Evolutionary conservation across 2,329 filamentous ascomycete species (phyloP).

Genomic region (Aspergillaceae sp.): DNA sequence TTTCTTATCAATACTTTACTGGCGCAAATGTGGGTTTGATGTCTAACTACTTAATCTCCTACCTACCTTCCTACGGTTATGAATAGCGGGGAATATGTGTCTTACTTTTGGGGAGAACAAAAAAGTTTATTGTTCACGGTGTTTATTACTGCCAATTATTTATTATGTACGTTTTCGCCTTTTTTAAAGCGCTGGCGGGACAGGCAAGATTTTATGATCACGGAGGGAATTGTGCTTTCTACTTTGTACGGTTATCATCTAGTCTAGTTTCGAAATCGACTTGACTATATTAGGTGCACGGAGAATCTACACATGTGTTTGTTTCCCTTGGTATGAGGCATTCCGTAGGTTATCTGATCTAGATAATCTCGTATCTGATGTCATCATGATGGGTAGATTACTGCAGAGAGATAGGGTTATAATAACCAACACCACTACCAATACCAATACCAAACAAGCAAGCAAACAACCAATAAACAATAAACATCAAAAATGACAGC

Average conservation of each 20-base stretch:
- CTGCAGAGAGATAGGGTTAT: no score
- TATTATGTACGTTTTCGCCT: not conserved
- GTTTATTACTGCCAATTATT: no score
- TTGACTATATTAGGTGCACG: not conserved
- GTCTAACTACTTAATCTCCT: conserved; percentile 10
- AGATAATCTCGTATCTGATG: no score
- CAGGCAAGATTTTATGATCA: not conserved
- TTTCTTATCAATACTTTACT: conserved; percentile 7
- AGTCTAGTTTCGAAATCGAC: not conserved
- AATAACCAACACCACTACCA: not conserved
- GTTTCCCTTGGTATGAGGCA: no score
- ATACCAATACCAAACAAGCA: not conserved
- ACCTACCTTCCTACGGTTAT: not conserved
- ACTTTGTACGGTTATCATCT: not conserved
- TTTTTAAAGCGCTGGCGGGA: conserved; percentile 15
- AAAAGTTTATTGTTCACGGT: not conserved
- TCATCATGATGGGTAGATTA: not conserved
- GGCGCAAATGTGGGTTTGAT: conserved; percentile 12
- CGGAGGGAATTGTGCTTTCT: not conserved
- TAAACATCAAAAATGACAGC: no score
- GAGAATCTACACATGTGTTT: no score
- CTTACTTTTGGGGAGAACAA: conserved; percentile 6
- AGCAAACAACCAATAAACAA: no score
- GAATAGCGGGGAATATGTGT: conserved; percentile 4
- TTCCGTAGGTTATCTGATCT: no score